phyloP scores from a whole-genome alignment of 2,329 filamentous ascomycete species.

The Colletotrichum coccodes region DNA sequence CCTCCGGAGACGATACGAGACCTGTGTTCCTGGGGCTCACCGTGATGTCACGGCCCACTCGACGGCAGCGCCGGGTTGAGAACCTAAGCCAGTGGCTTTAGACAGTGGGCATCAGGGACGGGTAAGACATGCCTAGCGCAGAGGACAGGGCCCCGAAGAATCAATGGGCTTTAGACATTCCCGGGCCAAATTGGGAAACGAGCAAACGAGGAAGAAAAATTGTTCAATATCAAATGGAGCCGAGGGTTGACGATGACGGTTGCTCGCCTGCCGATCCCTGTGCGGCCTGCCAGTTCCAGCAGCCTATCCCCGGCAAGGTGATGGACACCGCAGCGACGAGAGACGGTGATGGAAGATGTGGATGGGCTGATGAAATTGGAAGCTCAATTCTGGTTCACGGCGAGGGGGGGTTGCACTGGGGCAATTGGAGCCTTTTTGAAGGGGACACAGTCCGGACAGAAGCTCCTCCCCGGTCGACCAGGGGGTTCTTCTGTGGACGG shows the following conservation, averaged over 20 bases:
- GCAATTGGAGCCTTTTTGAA: neutral
- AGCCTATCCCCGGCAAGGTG: neutral
- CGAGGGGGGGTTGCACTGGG: constrained; percentile 14
- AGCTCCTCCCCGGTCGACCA: constrained; percentile 19
- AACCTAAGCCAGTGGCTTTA: constrained; percentile 7
- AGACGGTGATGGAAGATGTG: constrained; percentile 23
- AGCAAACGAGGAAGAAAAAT: neutral
- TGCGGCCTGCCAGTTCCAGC: constrained; percentile 10
- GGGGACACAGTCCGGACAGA: neutral
- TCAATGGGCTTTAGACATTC: constrained; percentile 13
- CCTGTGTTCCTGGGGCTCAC: neutral
- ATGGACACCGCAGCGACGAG: constrained; percentile 9
- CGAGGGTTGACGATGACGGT: constrained; percentile 17
- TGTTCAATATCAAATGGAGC: constrained; percentile 13
- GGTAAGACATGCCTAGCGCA: constrained; percentile 23
- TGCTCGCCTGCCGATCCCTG: constrained; percentile 14
- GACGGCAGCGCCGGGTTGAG: constrained; percentile 11
- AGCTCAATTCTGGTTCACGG: constrained; percentile 6
- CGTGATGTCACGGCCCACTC: constrained; percentile 30
- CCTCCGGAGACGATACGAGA: constrained; percentile 19
- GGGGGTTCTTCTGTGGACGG: constrained; percentile 14
- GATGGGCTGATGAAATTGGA: constrained; percentile 21
- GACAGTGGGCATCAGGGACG: constrained; percentile 22
- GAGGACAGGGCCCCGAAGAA: neutral
- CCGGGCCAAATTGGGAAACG: neutral